Percentiles rank a stretch among this genome's conserved stretches.
These are phyloP conservation scores for Metarhizium brunneum DNA, from an alignment of 2,329 filamentous ascomycete genomes.

Conservation along the genomic window DNA sequence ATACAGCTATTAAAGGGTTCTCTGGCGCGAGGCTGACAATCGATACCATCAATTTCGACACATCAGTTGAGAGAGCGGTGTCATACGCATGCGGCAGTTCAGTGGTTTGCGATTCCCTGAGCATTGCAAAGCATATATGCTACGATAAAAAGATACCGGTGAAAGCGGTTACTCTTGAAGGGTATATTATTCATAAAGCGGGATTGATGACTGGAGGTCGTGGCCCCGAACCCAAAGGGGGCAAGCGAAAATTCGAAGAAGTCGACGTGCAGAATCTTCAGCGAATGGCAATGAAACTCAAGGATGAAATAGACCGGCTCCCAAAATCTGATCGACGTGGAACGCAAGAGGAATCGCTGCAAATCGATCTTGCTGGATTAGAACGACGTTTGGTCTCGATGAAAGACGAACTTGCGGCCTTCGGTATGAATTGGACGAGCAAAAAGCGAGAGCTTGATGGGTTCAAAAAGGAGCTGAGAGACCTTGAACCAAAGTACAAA, in stretches of 20 bases:
- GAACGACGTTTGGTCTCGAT: constrained; percentile 66
- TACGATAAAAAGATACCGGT: constrained; percentile 79
- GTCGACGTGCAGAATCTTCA: constrained; percentile 80
- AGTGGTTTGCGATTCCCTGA: constrained; percentile 83
- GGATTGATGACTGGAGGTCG: constrained; percentile 95
- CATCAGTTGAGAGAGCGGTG: constrained; percentile 81
- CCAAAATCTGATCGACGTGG: constrained; percentile 70
- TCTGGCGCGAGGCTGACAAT: constrained; percentile 81
- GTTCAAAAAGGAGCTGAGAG: constrained; percentile 61
- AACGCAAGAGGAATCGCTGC: constrained; percentile 69
- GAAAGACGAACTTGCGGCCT: constrained; percentile 65
- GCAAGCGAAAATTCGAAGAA: constrained; percentile 79
- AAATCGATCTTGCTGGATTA: constrained; percentile 69
- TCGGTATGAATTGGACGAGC: constrained; percentile 75
- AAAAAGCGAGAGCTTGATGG: constrained; percentile 75
- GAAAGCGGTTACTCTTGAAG: constrained; percentile 89
- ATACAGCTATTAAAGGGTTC: constrained; percentile 84
- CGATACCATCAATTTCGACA: constrained; percentile 91
- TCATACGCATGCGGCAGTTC: constrained; percentile 91
- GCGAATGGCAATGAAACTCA: constrained; percentile 64
- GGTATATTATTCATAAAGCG: constrained; percentile 93
- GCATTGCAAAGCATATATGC: constrained; percentile 80
- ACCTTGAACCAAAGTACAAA: constrained; percentile 68
- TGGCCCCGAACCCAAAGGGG: constrained; percentile 63
- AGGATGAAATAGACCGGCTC: constrained; percentile 68